Conservation (phyloP, 176 grass and related monocot species). For the Areca catechu region DNA sequence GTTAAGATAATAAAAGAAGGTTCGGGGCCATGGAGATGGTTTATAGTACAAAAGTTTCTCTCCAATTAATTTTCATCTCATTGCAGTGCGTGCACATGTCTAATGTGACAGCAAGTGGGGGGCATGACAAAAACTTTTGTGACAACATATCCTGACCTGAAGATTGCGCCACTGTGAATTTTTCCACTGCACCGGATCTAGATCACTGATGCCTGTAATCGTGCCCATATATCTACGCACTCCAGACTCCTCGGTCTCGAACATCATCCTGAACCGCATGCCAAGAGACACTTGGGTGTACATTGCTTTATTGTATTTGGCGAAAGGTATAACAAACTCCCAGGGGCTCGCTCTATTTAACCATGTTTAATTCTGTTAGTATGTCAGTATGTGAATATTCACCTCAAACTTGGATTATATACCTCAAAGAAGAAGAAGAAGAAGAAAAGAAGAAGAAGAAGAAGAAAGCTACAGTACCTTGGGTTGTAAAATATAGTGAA, state of each 20-base stretch:
- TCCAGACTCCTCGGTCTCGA: slow-evolving; percentile 96
- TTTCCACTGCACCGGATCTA: slow-evolving; percentile 78
- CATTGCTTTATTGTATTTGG: slow-evolving; percentile 92
- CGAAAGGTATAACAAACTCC: slow-evolving; percentile 93
- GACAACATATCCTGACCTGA: slow-evolving; percentile 36
- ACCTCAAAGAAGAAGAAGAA: neutral
- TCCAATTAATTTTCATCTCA: too few species aligned
- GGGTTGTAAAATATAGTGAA: slow-evolving; percentile 99
- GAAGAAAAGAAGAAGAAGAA: neutral
- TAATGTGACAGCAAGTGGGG: neutral
- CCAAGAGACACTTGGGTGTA: slow-evolving; percentile 97
- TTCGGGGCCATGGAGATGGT: too few species aligned
- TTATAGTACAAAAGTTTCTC: too few species aligned
- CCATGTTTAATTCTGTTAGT: slow-evolving; percentile 10
- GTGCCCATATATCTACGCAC: slow-evolving; percentile 96
- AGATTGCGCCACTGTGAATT: slow-evolving; percentile 99
- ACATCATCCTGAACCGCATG: slow-evolving; percentile 98
- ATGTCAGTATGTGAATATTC: neutral
- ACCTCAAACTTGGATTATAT: too few species aligned
- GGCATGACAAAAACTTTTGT: neutral
- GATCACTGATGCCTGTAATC: slow-evolving; percentile 85
- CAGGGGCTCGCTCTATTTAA: slow-evolving; percentile 74
- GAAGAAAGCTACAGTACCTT: slow-evolving; percentile 43
- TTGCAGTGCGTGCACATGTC: too few species aligned
- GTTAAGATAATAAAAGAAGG: too few species aligned